These are phyloP conservation scores for Pseudoperonospora humuli DNA, from an alignment of 352 stramenopile species.

Conservation along the genomic window DNA sequence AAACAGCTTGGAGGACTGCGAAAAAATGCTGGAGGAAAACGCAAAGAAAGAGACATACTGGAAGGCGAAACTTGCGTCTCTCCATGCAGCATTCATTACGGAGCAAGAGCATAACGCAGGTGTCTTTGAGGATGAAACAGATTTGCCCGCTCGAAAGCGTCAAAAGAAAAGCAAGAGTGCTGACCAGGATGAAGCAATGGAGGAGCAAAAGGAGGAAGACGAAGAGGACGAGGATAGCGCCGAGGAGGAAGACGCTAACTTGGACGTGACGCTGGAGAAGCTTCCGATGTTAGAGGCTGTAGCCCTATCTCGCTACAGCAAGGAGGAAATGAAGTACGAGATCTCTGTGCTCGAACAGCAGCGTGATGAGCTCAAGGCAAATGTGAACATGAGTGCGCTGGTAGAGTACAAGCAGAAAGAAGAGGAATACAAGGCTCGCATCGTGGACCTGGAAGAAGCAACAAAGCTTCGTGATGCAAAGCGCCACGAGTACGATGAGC, in stretches of 20 bases:
- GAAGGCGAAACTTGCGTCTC: conserved; percentile 60
- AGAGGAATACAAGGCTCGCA: conserved; percentile 89
- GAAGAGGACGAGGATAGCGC: conserved; percentile 30
- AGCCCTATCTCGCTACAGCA: conserved; percentile 83
- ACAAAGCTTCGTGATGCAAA: conserved; percentile 90
- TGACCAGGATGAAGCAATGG: conserved; percentile 23
- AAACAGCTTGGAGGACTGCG: conserved; percentile 89
- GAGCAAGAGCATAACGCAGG: conserved; percentile 73
- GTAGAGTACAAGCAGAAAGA: conserved; percentile 93
- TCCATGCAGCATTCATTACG: conserved; percentile 48
- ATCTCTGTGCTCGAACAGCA: conserved; percentile 91
- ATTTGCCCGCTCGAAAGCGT: conserved; percentile 31
- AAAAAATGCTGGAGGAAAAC: conserved; percentile 90
- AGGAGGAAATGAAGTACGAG: conserved; percentile 90
- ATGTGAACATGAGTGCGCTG: conserved; percentile 91
- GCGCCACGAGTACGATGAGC: conserved; percentile 92
- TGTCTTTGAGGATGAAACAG: conserved; percentile 58
- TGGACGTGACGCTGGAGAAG: conserved; percentile 34
- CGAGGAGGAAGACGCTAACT: conserved; percentile 30
- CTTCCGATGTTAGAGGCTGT: conserved; percentile 70
- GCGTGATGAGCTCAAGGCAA: conserved; percentile 89
- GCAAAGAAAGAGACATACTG: conserved; percentile 86
- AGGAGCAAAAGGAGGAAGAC: conserved; percentile 33
- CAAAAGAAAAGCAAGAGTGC: conserved; percentile 36
- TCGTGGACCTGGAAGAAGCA: conserved; percentile 92